These are phyloP conservation scores for Chloropicon primus DNA, from an alignment of 139 green algal species.

Conservation along the genomic window DNA sequence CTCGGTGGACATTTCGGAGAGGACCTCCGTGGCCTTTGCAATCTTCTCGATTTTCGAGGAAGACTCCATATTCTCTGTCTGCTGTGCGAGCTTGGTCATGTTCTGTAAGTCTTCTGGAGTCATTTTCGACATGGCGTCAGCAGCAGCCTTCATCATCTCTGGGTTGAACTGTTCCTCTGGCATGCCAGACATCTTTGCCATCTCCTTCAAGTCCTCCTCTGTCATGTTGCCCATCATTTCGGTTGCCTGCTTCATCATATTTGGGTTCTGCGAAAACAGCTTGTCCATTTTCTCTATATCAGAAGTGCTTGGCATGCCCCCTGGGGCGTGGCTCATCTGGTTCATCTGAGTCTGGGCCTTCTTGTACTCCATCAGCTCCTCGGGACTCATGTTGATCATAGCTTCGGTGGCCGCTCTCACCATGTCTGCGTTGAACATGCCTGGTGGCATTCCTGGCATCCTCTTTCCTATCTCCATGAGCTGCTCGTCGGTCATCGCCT, in stretches of 20 bases:
- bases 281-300: background rate
- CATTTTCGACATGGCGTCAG: background rate
- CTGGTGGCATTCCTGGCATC: background rate
- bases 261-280: background rate
- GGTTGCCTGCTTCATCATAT: background rate
- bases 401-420: background rate
- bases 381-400: background rate
- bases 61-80: background rate
- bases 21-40: background rate
- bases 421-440: background rate
- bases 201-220: background rate
- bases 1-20: background rate
- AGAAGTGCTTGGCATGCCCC: too few species aligned
- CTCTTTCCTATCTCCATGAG: background rate
- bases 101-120: background rate
- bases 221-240: background rate
- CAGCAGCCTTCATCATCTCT: background rate
- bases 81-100: background rate
- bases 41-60: background rate
- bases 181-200: background rate
- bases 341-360: too few species aligned
- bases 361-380: too few species aligned
- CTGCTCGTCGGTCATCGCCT: background rate
- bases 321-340: too few species aligned
- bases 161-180: background rate